Evolutionary conservation across 1,284 basidiomycete species (phyloP).

Genomic region (Puccinia polysora): DNA sequence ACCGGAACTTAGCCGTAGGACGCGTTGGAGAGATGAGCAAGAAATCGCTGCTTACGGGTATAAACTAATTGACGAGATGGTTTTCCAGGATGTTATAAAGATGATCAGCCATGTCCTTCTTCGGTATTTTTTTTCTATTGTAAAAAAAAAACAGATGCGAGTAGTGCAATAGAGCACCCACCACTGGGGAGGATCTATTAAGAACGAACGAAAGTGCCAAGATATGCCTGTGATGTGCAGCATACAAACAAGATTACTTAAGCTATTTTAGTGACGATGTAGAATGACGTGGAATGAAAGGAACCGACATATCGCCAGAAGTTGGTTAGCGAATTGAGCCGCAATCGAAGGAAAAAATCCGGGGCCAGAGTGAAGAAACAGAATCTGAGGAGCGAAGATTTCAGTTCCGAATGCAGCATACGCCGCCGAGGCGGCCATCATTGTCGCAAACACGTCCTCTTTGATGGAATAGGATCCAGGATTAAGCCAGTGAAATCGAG

Average conservation of each 20-base stretch:
- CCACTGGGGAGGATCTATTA: conserved; percentile 18
- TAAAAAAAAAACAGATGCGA: no score
- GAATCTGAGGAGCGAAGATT: conserved; percentile 42
- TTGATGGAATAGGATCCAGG: conserved; percentile 42
- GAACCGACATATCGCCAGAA: conserved; percentile 40
- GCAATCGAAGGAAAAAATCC: conserved; percentile 19
- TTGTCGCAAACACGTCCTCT: conserved; percentile 44
- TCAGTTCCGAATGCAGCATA: conserved; percentile 43
- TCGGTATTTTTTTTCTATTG: no score
- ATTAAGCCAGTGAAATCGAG: conserved; percentile 26
- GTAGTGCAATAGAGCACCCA: no score
- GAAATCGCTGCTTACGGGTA: background rate
- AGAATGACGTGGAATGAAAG: background rate
- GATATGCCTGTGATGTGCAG: background rate
- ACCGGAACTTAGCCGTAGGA: background rate
- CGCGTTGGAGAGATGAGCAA: background rate
- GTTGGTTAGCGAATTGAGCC: conserved; percentile 41
- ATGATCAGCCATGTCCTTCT: no score
- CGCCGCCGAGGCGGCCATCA: conserved; percentile 43
- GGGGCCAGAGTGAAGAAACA: conserved; percentile 34
- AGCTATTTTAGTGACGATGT: background rate
- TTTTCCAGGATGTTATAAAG: no score
- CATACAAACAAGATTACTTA: no score
- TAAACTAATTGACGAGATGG: no score
- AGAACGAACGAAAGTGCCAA: conserved; percentile 13